Base-by-base conservation (phyloP, 129 eudicot species). In the Solidago caesia region DNA sequence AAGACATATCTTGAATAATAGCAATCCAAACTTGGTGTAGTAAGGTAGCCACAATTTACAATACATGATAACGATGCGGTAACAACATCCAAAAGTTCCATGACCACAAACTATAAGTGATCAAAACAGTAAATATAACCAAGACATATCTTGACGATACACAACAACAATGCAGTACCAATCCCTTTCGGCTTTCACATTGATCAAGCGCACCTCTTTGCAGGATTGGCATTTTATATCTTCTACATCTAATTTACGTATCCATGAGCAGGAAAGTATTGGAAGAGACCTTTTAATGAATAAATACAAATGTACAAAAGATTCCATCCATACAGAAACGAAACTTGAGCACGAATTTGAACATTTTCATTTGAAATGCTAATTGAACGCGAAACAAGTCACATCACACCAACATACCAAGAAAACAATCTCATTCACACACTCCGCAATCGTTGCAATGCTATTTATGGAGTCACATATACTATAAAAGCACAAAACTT, bases 141-240 rank as follows among this genome's bases (percentile, higher is more conserved):
- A 55, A 2, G 55, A 78, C 41, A 2, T 33, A 52, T 61, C 65
- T 70, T 49, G 60, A 13, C 8, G 5, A 62, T 33, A 62, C 62
- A 56, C 25, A 57, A 58, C 25, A 57, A 58, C 21, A 21, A 21
- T 21, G 21, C 21, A 21, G 21, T 11, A n/a, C 42, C 33, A 68
- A 65, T 15, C 66, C 48, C 77, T 62, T 14, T 62, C 48, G 70
- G 72, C 73, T 64, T 52, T 25, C 48, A 14, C 60, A 13, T 45
- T 68, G 43, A 58, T 77, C 81, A 68, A 67, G 44, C 59, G 44
- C 43, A 39, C 39, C 55, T 65, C 14, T 41, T 53, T 75, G 56
- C 79, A 13, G 53, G 52, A 70, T 16, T 5, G 71, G 39, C 41
- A 0, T 68, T 70, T 3, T 61, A 49, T 60, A 70, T 71, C 25